Evolutionary conservation across 2,329 filamentous ascomycete genomes (phyloP).

Genomic region (Neobulgaria alba): DNA sequence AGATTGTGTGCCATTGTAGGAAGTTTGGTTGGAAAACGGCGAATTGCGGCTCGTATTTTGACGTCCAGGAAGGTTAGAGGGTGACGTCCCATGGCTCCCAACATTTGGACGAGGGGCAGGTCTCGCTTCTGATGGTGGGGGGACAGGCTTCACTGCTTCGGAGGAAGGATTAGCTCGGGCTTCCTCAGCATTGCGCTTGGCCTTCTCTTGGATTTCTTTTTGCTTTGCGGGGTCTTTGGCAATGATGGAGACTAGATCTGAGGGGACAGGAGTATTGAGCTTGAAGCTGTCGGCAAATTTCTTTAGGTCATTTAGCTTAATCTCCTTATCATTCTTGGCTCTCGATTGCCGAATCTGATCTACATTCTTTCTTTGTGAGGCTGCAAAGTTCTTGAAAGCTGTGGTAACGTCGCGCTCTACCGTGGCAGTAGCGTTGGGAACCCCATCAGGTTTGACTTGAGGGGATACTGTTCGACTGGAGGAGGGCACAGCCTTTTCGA

Average conservation of each 20-base stretch:
- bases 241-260: conserved; percentile 86
- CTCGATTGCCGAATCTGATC: conserved; percentile 50
- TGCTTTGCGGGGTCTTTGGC: conserved; percentile 96
- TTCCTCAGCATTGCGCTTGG: conserved; percentile 65
- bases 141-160: conserved; percentile 34
- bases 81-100: conserved; percentile 34
- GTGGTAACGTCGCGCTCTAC: conserved; percentile 54
- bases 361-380: conserved; percentile 43
- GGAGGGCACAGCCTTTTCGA: conserved; percentile 20
- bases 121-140: conserved; percentile 39
- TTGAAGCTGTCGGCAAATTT: conserved; percentile 95
- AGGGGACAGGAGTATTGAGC: conserved; percentile 82
- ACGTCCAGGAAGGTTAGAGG: conserved; percentile 21
- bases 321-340: conserved; percentile 69
- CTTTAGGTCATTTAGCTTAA: conserved; percentile 88
- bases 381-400: conserved; percentile 57
- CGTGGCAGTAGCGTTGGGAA: conserved; percentile 48
- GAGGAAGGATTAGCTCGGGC: conserved; percentile 36
- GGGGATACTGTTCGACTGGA: conserved; percentile 29
- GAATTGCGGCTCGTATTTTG: conserved; percentile 27
- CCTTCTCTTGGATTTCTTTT: conserved; percentile 84
- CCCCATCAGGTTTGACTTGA: conserved; percentile 26
- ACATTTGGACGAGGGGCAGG: conserved; percentile 30
- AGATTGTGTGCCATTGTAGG: conserved; percentile 24
- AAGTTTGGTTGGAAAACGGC: conserved; percentile 34